Conservation (phyloP, 306 rosid genomes). For the Cicer bijugum region DNA sequence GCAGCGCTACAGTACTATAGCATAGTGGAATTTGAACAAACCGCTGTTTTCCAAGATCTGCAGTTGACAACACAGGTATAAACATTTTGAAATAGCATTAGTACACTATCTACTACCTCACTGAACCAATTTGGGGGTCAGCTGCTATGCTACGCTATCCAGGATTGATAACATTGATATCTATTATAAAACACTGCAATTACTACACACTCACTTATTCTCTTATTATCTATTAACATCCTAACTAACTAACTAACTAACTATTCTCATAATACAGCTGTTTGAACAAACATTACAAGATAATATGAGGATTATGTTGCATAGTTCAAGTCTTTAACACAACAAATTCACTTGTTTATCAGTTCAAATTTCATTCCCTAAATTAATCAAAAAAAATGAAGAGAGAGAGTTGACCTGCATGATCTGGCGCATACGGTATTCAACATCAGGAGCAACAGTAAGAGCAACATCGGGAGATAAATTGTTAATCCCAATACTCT, state of each 20-base stretch:
- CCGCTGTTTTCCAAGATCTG: too few species aligned
- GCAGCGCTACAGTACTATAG: too few species aligned
- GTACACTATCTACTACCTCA: background rate
- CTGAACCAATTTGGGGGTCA: background rate
- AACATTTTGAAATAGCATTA: background rate
- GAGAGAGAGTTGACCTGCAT: slow-evolving; percentile 66
- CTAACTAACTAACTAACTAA: background rate
- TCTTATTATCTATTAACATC: background rate
- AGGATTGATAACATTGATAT: background rate
- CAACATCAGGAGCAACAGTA: slow-evolving; percentile 84
- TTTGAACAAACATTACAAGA: background rate
- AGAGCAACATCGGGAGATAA: slow-evolving; percentile 74
- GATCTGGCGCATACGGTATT: slow-evolving; percentile 86
- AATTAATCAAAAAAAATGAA: background rate
- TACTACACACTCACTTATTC: background rate
- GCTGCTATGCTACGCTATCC: background rate
- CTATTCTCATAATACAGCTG: background rate
- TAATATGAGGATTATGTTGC: background rate
- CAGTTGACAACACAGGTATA: background rate
- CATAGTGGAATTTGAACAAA: too few species aligned
- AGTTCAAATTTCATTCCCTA: background rate
- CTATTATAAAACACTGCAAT: background rate
- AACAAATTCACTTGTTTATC: background rate
- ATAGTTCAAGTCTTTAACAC: background rate
- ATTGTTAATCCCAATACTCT: slow-evolving; percentile 82